Evolutionary conservation across 164 flowering plant genomes (phyloP), one percentile per base, ranked within the genome.

Genomic region (Litsea cubeba): DNA sequence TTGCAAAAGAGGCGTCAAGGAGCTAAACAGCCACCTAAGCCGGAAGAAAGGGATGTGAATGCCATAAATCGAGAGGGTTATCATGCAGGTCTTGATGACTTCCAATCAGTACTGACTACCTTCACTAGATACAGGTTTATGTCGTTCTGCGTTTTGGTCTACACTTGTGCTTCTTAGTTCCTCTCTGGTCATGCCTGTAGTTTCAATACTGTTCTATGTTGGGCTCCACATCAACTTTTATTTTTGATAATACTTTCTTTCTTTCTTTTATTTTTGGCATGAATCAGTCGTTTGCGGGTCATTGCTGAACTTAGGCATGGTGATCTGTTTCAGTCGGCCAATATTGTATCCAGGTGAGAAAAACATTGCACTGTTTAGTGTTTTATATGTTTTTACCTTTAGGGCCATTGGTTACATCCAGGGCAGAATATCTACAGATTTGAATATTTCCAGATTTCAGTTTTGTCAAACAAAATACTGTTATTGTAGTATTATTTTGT

Each of bases 301-400:
- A 89, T 94, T 86, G 94, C 98, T 32, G 99, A 94, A 77, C 87
- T 94, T 54, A 85, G 94, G 79, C 97, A 89, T 79, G 97, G 88
- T 68, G 98, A 96, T 84, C 82, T 91, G 58, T 94, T 91, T 78
- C 98, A 94, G 83, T 83, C 98, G 0, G 93, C 97, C 76, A 94
- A 92, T 74, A 91, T 94, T 73, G 91, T 96, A n/a, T 96, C 98
- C 84, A 96, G 98, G 99, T 93, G 76, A 81, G 83, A 18, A 28
- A 4, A 65, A 65, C 30, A 3, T 26, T 15, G n/a, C 17, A 18
- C 22, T 15, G 5, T 35, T 35, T 35, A 6, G 10, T 35, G 46
- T 7, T 35, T 35, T 35, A 35, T 35, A 6, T 35, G 46, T 54
- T 54, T 54, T 1, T 54, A 0, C 60, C 60, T 54, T 54, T 54